Evolutionary conservation across 2,329 filamentous ascomycete species (phyloP).

Genomic region (Byssothecium circinans): DNA sequence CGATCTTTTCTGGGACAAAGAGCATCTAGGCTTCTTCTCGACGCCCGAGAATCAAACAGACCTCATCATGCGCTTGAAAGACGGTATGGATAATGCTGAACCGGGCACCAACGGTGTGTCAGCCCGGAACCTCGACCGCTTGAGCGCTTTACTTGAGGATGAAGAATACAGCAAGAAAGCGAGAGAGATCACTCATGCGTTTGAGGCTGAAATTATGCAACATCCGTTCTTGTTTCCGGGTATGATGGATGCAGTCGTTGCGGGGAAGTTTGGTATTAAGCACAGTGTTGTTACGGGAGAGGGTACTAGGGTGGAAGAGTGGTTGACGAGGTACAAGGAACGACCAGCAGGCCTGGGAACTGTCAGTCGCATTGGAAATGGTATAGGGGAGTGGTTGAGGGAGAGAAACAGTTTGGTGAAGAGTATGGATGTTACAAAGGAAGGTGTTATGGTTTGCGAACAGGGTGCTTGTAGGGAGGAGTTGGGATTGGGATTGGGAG

Average conservation of each 20-base stretch:
- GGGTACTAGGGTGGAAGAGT: constrained; percentile 46
- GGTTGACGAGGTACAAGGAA: constrained; percentile 45
- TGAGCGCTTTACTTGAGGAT: constrained; percentile 70
- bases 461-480: constrained; percentile 49
- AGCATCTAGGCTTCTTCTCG: constrained; percentile 68
- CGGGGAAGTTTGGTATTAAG: constrained; percentile 69
- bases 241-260: constrained; percentile 74
- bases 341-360: constrained; percentile 39
- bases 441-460: constrained; percentile 44
- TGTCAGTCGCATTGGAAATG: constrained; percentile 40
- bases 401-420: constrained; percentile 52
- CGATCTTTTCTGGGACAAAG: constrained; percentile 72
- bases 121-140: constrained; percentile 83
- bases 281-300: constrained; percentile 59
- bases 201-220: constrained; percentile 88
- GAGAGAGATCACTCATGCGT: constrained; percentile 75
- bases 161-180: constrained; percentile 66
- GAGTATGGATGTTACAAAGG: constrained; percentile 43
- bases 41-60: constrained; percentile 65
- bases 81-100: constrained; percentile 90
- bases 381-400: constrained; percentile 52
- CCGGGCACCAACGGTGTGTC: constrained; percentile 88
- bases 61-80: constrained; percentile 83
- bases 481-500: constrained; percentile 35
- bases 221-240: constrained; percentile 90